Percentiles rank a stretch among this genome's conserved stretches.
Conservation (phyloP, 176 grass and related monocot species). For the Lolium multiflorum region DNA sequence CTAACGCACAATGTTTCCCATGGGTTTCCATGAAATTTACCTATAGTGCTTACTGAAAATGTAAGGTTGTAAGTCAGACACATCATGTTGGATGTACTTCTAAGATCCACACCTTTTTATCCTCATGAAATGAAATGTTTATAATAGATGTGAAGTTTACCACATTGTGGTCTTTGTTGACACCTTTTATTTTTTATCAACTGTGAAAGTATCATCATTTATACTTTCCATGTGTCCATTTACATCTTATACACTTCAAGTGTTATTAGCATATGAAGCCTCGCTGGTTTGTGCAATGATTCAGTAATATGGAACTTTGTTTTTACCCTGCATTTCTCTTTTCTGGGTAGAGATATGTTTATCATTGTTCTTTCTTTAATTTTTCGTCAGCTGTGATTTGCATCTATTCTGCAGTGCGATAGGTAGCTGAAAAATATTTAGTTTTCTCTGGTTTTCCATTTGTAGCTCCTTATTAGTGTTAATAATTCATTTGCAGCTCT, state of each 20-base stretch:
- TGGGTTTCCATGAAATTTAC: constrained; percentile 22
- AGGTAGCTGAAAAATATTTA: no score
- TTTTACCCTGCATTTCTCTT: not conserved
- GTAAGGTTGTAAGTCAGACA: not conserved
- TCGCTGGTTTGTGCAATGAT: not conserved
- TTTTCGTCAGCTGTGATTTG: no score
- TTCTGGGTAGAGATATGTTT: constrained; percentile 19
- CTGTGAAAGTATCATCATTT: not conserved
- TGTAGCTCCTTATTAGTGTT: no score
- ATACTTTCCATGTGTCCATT: constrained; percentile 6
- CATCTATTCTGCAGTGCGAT: no score
- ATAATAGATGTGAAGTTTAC: not conserved
- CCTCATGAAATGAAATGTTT: not conserved
- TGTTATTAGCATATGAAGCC: constrained; percentile 1
- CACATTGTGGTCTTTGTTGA: not conserved
- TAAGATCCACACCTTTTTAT: not conserved
- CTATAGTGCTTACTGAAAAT: constrained; percentile 12
- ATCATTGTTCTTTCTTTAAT: constrained; percentile 10
- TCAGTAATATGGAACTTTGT: not conserved
- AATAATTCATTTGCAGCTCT: no score
- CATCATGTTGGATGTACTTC: constrained; percentile 11
- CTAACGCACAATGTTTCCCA: constrained; percentile 4
- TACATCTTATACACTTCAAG: not conserved
- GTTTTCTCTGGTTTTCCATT: no score
- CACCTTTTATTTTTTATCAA: constrained; percentile 18